Evolutionary conservation across 257 asterid species (phyloP).

Genomic region (Voacanga thouarsii): DNA sequence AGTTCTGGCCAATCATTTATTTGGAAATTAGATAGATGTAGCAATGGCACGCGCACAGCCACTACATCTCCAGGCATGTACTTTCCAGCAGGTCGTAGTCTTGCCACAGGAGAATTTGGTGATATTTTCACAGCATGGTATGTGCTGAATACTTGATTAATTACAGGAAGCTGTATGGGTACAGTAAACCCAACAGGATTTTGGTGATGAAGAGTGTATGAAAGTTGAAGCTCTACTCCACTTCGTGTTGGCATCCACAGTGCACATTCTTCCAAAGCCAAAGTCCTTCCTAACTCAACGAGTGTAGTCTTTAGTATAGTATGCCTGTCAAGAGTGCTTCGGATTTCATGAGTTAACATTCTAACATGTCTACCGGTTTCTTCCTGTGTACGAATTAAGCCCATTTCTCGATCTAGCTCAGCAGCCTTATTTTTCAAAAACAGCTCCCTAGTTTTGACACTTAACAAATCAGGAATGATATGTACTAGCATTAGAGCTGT

Average conservation of each 20-base stretch:
- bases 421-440: conserved; percentile 94
- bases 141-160: conserved; percentile 73
- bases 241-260: conserved; percentile 97
- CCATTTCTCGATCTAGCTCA: conserved; percentile 97
- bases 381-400: conserved; percentile 91
- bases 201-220: conserved; percentile 87
- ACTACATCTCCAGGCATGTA: conserved; percentile 94
- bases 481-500: conserved; percentile 97
- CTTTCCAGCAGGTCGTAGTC: conserved; percentile 68
- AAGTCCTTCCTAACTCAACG: conserved; percentile 88
- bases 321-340: conserved; percentile 98
- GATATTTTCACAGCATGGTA: conserved; percentile 74
- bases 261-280: conserved; percentile 92
- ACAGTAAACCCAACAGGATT: conserved; percentile 86
- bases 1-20: conserved; percentile 98
- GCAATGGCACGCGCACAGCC: conserved; percentile 89
- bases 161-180: conserved; percentile 78
- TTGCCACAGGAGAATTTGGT: conserved; percentile 82
- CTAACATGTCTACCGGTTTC: conserved; percentile 98
- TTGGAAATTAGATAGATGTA: conserved; percentile 85
- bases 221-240: conserved; percentile 91
- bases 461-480: conserved; percentile 86
- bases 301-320: conserved; percentile 90
- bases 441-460: conserved; percentile 91
- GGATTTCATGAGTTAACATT: conserved; percentile 95